A percentile compares a stretch with the other conserved stretches of the same genome.
Evolutionary conservation across 768 basidiomycete genomes (phyloP).

Genomic region (Exsudoporus frostii): DNA sequence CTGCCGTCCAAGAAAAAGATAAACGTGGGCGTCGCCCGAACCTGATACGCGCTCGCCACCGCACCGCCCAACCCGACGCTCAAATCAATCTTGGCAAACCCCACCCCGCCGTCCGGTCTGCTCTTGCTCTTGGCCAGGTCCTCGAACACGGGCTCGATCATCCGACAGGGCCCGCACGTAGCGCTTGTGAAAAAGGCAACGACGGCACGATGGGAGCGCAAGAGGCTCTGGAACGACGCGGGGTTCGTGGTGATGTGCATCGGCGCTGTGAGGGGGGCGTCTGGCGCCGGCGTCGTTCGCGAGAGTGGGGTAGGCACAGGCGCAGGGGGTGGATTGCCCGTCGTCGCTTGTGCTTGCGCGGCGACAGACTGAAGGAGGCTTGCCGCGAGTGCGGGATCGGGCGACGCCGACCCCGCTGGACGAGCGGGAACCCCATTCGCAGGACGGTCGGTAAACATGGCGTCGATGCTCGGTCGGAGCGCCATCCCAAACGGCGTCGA

Average conservation of each 20-base stretch:
- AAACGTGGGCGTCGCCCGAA: conserved; percentile 85
- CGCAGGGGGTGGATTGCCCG: conserved; percentile 9
- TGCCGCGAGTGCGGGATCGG: conserved; percentile 49
- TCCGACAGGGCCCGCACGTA: conserved; percentile 73
- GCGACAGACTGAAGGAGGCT: conserved; percentile 58
- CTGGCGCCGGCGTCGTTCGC: conserved; percentile 30
- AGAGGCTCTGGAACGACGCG: conserved; percentile 63
- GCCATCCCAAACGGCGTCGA: conserved; percentile 86
- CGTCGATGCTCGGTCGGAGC: conserved; percentile 86
- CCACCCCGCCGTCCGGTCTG: conserved; percentile 46
- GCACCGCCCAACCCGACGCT: conserved; percentile 59
- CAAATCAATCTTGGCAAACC: conserved; percentile 84
- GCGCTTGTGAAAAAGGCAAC: conserved; percentile 81
- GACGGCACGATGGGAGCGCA: conserved; percentile 65
- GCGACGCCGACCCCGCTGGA: conserved; percentile 28
- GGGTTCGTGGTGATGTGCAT: conserved; percentile 74
- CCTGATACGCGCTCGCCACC: conserved; percentile 60
- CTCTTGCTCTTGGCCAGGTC: conserved; percentile 66
- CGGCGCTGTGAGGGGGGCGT: conserved; percentile 52
- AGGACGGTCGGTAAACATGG: conserved; percentile 65
- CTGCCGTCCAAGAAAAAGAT: conserved; percentile 78
- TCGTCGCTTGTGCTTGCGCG: conserved; percentile 48
- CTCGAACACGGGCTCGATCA: conserved; percentile 84
- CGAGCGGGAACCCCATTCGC: conserved; percentile 30
- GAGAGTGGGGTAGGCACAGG: conserved; percentile 16